Percentiles rank a stretch among this genome's conserved stretches.
Evolutionary conservation across 129 eudicot species (phyloP).

Genomic region (Artemisia tridentata): DNA sequence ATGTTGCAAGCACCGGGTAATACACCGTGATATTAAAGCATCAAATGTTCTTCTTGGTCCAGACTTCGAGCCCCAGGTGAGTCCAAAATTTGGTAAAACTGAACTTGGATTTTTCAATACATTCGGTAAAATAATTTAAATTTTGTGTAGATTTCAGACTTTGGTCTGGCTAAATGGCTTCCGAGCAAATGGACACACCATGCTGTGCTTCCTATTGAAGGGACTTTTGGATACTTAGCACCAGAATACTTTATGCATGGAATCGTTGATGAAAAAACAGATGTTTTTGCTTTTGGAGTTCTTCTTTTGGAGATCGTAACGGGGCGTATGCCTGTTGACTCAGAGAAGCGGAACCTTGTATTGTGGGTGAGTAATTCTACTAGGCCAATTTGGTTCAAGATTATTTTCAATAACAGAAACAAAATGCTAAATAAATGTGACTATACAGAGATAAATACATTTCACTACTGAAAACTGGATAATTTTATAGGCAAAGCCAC

Average conservation of each 20-base stretch:
- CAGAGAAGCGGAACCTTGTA: constrained; percentile 63
- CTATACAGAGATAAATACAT: background rate
- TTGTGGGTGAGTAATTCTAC: constrained; percentile 57
- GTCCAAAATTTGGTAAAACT: constrained; percentile 3
- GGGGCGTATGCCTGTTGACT: constrained; percentile 76
- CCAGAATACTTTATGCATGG: constrained; percentile 97
- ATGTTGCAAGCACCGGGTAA: constrained; percentile 81
- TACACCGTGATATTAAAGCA: constrained; percentile 94
- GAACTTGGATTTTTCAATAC: background rate
- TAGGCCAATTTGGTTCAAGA: background rate
- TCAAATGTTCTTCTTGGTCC: constrained; percentile 92
- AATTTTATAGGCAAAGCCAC: constrained; percentile 63
- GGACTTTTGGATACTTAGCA: constrained; percentile 91
- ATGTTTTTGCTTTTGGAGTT: constrained; percentile 84
- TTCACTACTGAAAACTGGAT: background rate
- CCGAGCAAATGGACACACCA: constrained; percentile 86
- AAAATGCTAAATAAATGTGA: background rate
- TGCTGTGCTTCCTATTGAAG: constrained; percentile 72
- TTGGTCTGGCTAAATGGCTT: constrained; percentile 95
- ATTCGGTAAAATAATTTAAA: background rate
- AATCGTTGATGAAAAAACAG: constrained; percentile 83
- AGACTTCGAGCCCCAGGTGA: constrained; percentile 88
- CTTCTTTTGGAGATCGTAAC: constrained; percentile 82
- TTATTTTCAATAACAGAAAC: background rate
- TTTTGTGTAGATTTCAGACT: constrained; percentile 68